Conservation (phyloP, 2,329 filamentous ascomycete species). For the Calycina herbarum region DNA sequence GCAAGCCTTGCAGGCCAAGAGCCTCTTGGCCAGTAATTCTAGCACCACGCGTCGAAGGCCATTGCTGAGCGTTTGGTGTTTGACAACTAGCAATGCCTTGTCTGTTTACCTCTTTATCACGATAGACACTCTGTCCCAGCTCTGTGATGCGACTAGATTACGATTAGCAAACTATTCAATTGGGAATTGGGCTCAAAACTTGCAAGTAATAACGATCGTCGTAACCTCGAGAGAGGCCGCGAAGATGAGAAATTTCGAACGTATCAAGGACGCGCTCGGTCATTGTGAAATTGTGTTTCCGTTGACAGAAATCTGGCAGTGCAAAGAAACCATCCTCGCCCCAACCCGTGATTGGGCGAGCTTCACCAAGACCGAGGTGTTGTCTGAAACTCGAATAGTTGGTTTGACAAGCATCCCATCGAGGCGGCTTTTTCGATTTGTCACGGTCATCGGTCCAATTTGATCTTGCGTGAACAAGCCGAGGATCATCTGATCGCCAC, state of each 20-base stretch:
- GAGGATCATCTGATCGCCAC: constrained; percentile 49
- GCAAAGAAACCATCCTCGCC: constrained; percentile 52
- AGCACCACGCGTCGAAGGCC: constrained; percentile 59
- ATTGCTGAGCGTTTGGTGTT: constrained; percentile 64
- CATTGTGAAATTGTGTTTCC: constrained; percentile 46
- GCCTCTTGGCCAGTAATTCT: constrained; percentile 63
- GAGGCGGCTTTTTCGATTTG: constrained; percentile 30
- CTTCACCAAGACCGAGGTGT: constrained; percentile 50
- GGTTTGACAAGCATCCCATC: constrained; percentile 58
- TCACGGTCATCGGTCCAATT: constrained; percentile 33
- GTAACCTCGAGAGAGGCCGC: constrained; percentile 48
- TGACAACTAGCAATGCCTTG: constrained; percentile 66
- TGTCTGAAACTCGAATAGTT: constrained; percentile 59
- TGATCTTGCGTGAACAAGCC: constrained; percentile 40
- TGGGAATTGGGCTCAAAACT: constrained; percentile 22
- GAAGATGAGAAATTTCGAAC: constrained; percentile 61
- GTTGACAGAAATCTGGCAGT: constrained; percentile 57
- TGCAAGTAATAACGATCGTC: constrained; percentile 60
- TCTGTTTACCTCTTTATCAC: constrained; percentile 47
- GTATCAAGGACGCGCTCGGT: constrained; percentile 64
- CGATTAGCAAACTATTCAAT: constrained; percentile 18
- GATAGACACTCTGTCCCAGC: constrained; percentile 72
- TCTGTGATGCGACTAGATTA: constrained; percentile 54
- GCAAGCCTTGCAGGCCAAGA: constrained; percentile 68
- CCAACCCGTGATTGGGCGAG: constrained; percentile 61